Evolutionary conservation across 495 filamentous ascomycete species (phyloP), one percentile per base, ranked within the genome.

Genomic region (Penicillium ochrochloron): DNA sequence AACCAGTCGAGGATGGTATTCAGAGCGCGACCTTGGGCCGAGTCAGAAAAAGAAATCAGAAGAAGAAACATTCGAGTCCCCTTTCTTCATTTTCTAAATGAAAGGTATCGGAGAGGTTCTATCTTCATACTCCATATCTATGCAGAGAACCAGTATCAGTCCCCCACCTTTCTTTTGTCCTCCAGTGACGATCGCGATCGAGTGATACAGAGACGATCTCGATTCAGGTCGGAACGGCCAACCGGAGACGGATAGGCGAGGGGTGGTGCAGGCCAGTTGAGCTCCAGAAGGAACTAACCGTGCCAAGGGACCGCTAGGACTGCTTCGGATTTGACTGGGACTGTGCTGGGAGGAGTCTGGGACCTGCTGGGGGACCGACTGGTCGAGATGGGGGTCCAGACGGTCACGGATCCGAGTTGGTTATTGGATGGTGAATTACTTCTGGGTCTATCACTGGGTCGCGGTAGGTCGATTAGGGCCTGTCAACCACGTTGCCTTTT

Each of bases 401-500:
- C 10, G 44, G 21, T 12, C 21, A 12, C 8, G 9, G 21, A 9
- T 48, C 12, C 44, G 44, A 48, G 44, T 5, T 23, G 44, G 44
- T 48, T 10, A 48, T 48, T 48, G 44, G 44, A 48, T 48, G 21
- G 19, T 48, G 44, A 2, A 9, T n/a, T 21, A 9, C 21, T 12
- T 23, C 44, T 48, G 44, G 44, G 44, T 48, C 44, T 3, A 41
- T 41, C 37, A 17, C 25, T 52, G 48, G 48, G 53, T 56, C 31
- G 53, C n/a, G n/a, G n/a, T 35, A 23, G 33, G 52, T 54, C 51
- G 23, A 35, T 58, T 63, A 57, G 63, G 67, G 58, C 60, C 65
- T 67, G 65, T 67, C 65, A 67, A 67, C 65, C 65, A 67, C 65
- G 65, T 63, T 63, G 65, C 53, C 59, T 63, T 58, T 25, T 42